These are phyloP conservation scores for Oryza meyeriana DNA, from an alignment of 176 grass and related monocot genomes.

Conservation along the genomic window DNA sequence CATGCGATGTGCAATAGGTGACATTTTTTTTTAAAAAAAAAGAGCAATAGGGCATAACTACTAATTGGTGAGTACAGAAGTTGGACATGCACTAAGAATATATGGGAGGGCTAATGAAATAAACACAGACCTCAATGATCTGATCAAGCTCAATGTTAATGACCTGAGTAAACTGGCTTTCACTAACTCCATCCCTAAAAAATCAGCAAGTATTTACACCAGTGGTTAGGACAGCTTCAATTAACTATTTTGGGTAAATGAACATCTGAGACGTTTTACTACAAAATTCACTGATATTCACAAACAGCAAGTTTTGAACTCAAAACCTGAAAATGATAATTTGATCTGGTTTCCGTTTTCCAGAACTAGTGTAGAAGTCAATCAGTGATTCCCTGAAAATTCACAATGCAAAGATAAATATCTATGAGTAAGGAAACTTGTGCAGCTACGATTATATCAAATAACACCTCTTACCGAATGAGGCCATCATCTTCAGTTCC, in stretches of 20 bases:
- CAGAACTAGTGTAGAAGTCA: conserved; percentile 89
- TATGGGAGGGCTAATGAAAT: not conserved
- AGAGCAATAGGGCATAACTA: not conserved
- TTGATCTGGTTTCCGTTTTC: conserved; percentile 75
- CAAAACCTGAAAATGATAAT: conserved; percentile 79
- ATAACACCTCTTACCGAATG: conserved; percentile 44
- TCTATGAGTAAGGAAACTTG: not conserved
- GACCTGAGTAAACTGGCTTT: conserved; percentile 82
- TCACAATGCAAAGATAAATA: not conserved
- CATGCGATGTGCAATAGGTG: not conserved
- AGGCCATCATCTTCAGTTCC: conserved; percentile 61
- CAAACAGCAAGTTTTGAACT: not conserved
- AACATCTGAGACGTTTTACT: not conserved
- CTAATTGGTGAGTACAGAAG: not conserved
- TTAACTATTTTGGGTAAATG: not conserved
- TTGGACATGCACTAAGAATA: not conserved
- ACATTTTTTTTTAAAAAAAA: not conserved
- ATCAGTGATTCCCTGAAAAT: conserved; percentile 68
- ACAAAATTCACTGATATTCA: conserved; percentile 9
- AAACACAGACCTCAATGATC: conserved; percentile 68
- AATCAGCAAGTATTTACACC: conserved; percentile 1
- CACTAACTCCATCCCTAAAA: conserved; percentile 79
- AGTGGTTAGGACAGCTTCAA: conserved; percentile 6
- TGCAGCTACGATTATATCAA: not conserved
- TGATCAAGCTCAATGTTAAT: conserved; percentile 90